These are phyloP conservation scores for Diplocarpon mali DNA, from an alignment of 2,329 filamentous ascomycete species.

Conservation along the genomic window DNA sequence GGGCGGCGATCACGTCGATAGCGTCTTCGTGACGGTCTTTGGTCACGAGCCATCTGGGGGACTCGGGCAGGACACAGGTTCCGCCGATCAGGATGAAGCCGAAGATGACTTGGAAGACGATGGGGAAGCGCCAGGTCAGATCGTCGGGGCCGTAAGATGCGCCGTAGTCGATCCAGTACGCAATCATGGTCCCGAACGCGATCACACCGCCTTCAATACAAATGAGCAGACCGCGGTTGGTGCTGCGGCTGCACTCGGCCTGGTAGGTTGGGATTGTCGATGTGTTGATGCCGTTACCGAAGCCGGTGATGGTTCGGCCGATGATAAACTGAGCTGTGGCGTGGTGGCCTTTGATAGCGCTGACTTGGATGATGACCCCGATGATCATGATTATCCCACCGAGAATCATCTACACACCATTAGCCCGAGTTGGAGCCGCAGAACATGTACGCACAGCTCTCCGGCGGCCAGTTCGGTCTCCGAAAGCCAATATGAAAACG, in stretches of 20 bases:
- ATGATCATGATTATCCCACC: slow-evolving; percentile 48
- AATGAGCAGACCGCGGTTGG: slow-evolving; percentile 37
- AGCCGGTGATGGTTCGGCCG: slow-evolving; percentile 37
- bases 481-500: slow-evolving; percentile 36
- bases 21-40: slow-evolving; percentile 97
- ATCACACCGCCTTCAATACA: slow-evolving; percentile 48
- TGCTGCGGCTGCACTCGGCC: slow-evolving; percentile 39
- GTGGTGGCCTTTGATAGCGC: slow-evolving; percentile 25
- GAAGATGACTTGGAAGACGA: slow-evolving; percentile 89
- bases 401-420: slow-evolving; percentile 34
- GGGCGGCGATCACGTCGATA: slow-evolving; percentile 91
- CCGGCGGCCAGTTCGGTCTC: slow-evolving; percentile 45
- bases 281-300: slow-evolving; percentile 41
- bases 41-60: slow-evolving; percentile 89
- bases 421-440: slow-evolving; percentile 33
- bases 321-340: slow-evolving; percentile 45
- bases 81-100: slow-evolving; percentile 72
- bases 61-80: slow-evolving; percentile 88
- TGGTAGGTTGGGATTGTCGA: slow-evolving; percentile 49
- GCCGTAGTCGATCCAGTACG: slow-evolving; percentile 97
- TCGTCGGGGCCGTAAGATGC: slow-evolving; percentile 79
- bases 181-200: slow-evolving; percentile 60
- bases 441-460: slow-evolving; percentile 36
- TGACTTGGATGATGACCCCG: slow-evolving; percentile 37
- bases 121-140: slow-evolving; percentile 79